Conservation (phyloP, 2,329 filamentous ascomycete species). For the Didymella glomerata region DNA sequence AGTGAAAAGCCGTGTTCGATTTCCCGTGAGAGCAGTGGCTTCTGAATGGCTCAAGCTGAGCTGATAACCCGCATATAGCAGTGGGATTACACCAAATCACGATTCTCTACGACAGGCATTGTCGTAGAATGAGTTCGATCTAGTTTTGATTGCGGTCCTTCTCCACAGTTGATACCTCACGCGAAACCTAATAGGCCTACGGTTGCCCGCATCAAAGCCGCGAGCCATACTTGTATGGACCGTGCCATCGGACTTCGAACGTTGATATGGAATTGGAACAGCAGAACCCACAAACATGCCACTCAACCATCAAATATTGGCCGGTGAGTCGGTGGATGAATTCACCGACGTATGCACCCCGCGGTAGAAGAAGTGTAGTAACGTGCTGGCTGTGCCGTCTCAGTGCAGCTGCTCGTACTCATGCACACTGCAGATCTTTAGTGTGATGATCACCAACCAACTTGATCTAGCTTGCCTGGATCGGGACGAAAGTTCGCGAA, state of each 20-base stretch:
- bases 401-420: conserved; percentile 1
- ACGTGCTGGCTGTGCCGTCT: background rate
- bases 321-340: conserved; percentile 29
- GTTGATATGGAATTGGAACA: conserved; percentile 16
- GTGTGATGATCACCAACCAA: conserved; percentile 6
- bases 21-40: conserved; percentile 2
- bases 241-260: conserved; percentile 30
- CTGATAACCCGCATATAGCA: background rate
- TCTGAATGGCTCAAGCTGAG: background rate
- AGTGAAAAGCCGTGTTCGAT: background rate
- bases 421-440: conserved; percentile 15
- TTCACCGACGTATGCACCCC: conserved; percentile 22
- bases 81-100: background rate
- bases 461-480: background rate
- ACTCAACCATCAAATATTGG: background rate
- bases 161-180: conserved; percentile 13
- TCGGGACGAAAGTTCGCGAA: background rate
- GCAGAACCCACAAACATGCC: conserved; percentile 1
- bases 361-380: conserved; percentile 3
- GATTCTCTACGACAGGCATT: background rate
- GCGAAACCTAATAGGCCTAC: conserved; percentile 20
- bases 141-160: background rate
- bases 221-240: conserved; percentile 20
- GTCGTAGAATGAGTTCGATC: background rate
- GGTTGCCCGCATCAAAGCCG: conserved; percentile 33